Evolutionary conservation across 2,329 filamentous ascomycete species (phyloP), one percentile per base, ranked within the genome.

Genomic region (Annulohypoxylon truncatum): DNA sequence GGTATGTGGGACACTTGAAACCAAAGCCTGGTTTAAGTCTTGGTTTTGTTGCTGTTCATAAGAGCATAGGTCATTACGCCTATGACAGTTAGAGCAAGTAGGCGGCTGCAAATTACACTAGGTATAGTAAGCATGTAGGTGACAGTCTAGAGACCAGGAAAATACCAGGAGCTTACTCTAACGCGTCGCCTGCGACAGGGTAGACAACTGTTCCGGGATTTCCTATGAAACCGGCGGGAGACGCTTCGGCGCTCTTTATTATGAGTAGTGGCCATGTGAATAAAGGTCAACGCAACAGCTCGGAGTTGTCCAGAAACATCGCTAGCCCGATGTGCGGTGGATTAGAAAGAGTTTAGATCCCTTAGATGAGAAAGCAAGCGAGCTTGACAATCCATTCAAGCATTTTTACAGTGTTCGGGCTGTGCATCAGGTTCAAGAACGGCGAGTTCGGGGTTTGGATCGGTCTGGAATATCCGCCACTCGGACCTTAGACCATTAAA

Each of bases 61-160:
- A 50, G 71, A 70, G 42, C 72, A 73, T 4, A 26, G 4, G 53
- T 74, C 68, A 38, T 70, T 66, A 15, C 72, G 70, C 38, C 70
- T 62, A 44, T 66, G 55, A 18, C 70, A 74, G 42, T 73, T 72
- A 0, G 67, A 61, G 33, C 71, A 74, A 10, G 64, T 29, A 15
- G 72, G 72, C 7, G 68, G 57, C 53, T 73, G 67, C 3, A 65
- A 44, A 55, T 73, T 71, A 20, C 71, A 74, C 71, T 74, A 18
- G 12, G 4, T 10, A 42, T 20, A 9, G 7, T 42, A 2, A 42
- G 38, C 38, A 22, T 20, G 18, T 20, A 42, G 5, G n/a, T 7
- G 35, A n/a, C n/a, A 33, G 8, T 10, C 12, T 9, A 13, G 31
- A 10, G 12, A 13, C 12, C 5, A 33, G n/a, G n/a, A 12, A 10